Percentiles rank a stretch among this genome's conserved stretches.
phyloP scores from a whole-genome alignment of 306 rosid genomes.

The Prunus padus region DNA sequence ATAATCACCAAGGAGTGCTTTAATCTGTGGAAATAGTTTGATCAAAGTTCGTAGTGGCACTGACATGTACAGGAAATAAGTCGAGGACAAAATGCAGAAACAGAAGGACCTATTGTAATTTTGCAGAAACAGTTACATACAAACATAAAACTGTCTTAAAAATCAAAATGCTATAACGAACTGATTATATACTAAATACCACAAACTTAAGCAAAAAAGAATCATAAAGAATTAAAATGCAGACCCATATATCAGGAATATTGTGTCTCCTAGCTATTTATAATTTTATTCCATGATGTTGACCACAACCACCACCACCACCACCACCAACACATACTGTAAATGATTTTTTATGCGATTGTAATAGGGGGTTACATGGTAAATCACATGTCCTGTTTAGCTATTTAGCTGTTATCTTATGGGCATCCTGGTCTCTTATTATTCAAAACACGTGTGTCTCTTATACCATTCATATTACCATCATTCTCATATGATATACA shows the following conservation, averaged over 20 bases:
- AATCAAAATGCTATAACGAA: background rate
- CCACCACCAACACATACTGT: background rate
- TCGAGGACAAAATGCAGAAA: background rate
- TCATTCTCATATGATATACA: background rate
- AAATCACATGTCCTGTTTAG: background rate
- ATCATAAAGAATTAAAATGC: background rate
- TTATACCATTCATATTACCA: background rate
- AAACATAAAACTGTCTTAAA: background rate
- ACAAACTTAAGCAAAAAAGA: background rate
- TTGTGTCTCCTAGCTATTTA: background rate
- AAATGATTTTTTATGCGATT: background rate
- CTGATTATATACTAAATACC: background rate
- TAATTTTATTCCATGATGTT: background rate
- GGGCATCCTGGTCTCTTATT: background rate
- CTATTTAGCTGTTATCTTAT: background rate
- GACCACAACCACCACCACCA: background rate
- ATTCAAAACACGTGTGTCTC: background rate
- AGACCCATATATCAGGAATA: background rate
- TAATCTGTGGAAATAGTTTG: slow-evolving; percentile 41
- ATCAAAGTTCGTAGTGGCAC: slow-evolving; percentile 21
- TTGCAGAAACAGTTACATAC: background rate
- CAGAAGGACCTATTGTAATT: background rate
- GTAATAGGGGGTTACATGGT: too few species aligned
- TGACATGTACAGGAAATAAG: background rate
- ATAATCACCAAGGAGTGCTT: slow-evolving; percentile 55